Percentiles rank a stretch among this genome's conserved stretches.
phyloP scores from a whole-genome alignment of 1,284 basidiomycete species.

The Takashimella koratensis region DNA sequence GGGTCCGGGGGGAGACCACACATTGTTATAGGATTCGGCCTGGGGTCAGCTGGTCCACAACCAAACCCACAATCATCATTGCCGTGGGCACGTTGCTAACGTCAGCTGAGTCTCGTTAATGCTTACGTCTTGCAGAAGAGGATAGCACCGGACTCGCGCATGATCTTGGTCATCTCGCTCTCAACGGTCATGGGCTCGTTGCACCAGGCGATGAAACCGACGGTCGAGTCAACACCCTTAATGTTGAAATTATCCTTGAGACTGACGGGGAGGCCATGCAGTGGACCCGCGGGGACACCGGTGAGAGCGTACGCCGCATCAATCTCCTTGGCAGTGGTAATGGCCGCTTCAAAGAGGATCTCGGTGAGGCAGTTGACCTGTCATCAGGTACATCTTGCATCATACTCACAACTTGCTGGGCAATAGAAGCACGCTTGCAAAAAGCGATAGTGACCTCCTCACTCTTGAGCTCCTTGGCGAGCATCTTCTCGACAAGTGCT shows the following conservation, averaged over 20 bases:
- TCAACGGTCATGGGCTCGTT: conserved; percentile 28
- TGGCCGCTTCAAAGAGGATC: conserved; percentile 50
- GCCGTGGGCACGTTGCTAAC: conserved; percentile 34
- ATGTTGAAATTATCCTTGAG: conserved; percentile 47
- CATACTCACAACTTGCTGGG: conserved; percentile 69
- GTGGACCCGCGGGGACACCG: conserved; percentile 48
- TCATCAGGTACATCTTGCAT: not conserved
- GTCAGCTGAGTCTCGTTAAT: not conserved
- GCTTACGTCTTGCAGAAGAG: conserved; percentile 41
- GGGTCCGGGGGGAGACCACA: too few species aligned
- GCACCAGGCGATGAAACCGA: conserved; percentile 36
- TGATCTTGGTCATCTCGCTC: conserved; percentile 30
- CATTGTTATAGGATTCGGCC: conserved; percentile 39
- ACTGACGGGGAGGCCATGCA: conserved; percentile 55
- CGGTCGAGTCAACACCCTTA: conserved; percentile 44
- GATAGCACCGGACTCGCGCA: conserved; percentile 34
- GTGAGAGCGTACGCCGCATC: conserved; percentile 47
- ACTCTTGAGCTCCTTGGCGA: conserved; percentile 22
- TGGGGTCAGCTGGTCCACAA: not conserved
- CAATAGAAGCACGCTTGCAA: conserved; percentile 72
- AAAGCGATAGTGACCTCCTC: conserved; percentile 54
- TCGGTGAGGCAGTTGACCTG: conserved; percentile 50
- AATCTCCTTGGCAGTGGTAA: conserved; percentile 46
- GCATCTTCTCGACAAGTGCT: conserved; percentile 26
- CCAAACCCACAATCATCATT: conserved; percentile 13